Conservation (phyloP, 371 early-diverging fungal genomes). For the Mucor mucedo region DNA sequence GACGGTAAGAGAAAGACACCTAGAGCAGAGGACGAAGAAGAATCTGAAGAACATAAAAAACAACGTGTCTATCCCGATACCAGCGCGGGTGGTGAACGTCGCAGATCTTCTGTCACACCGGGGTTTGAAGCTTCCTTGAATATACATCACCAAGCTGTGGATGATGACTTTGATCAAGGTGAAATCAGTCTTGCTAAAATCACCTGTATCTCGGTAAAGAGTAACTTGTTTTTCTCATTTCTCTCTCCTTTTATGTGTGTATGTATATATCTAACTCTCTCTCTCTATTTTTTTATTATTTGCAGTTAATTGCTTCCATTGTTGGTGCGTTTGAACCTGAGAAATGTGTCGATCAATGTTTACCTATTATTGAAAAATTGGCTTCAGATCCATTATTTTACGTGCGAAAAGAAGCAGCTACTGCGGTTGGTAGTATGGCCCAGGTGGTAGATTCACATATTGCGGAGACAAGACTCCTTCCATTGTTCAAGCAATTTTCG, state of each 20-base stretch:
- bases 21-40: conserved; percentile 8
- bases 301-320: conserved; percentile 60
- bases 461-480: conserved; percentile 54
- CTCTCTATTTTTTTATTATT: not conserved
- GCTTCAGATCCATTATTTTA: conserved; percentile 58
- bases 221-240: not conserved
- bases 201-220: conserved; percentile 61
- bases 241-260: not conserved
- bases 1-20: conserved; percentile 33
- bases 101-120: conserved; percentile 29
- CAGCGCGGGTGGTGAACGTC: conserved; percentile 9
- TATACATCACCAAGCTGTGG: conserved; percentile 22
- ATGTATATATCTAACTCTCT: not conserved
- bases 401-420: conserved; percentile 66
- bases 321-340: conserved; percentile 52
- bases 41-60: conserved; percentile 16
- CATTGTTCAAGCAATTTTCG: conserved; percentile 54
- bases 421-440: conserved; percentile 57
- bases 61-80: conserved; percentile 28
- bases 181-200: conserved; percentile 64
- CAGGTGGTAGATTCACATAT: conserved; percentile 45
- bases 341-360: conserved; percentile 49
- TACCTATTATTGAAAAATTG: conserved; percentile 60
- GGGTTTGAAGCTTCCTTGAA: conserved; percentile 33
- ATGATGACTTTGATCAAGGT: conserved; percentile 49